A percentile compares a stretch with the other conserved stretches of the same genome.
phyloP scores from a whole-genome alignment of 805 yeast species.

The Monosporozyma servazzii region DNA sequence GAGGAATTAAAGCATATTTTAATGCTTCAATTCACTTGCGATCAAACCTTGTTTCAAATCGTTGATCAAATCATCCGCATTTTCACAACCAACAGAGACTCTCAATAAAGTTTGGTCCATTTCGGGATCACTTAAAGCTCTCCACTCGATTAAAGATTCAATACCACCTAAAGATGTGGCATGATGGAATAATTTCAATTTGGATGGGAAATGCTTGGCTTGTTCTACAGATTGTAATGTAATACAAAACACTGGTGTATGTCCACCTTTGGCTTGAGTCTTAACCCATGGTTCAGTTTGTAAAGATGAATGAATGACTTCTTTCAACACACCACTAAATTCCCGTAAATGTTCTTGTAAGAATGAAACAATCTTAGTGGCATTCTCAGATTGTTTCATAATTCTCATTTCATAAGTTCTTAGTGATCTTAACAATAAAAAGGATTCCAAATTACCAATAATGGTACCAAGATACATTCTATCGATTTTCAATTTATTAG shows the following conservation, averaged over 20 bases:
- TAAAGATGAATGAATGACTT: conserved; percentile 63
- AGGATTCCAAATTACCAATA: conserved; percentile 69
- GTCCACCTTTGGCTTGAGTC: conserved; percentile 57
- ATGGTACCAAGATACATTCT: conserved; percentile 70
- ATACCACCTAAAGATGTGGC: conserved; percentile 92
- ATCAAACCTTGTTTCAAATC: conserved; percentile 63
- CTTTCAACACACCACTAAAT: conserved; percentile 38
- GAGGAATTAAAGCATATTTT: neutral
- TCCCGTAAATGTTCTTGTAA: conserved; percentile 41
- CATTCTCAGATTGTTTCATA: conserved; percentile 53
- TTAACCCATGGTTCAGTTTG: conserved; percentile 63
- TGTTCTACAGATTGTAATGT: conserved; percentile 39
- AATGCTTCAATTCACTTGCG: neutral
- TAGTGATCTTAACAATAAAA: conserved; percentile 64
- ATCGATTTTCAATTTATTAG: conserved; percentile 44
- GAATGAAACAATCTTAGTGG: conserved; percentile 50
- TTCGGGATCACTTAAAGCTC: conserved; percentile 58
- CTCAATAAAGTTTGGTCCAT: conserved; percentile 55
- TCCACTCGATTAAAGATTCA: conserved; percentile 87
- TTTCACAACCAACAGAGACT: conserved; percentile 74
- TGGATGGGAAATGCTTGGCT: conserved; percentile 58
- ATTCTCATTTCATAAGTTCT: conserved; percentile 75
- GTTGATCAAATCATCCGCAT: conserved; percentile 60
- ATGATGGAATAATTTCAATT: conserved; percentile 66
- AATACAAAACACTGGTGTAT: conserved; percentile 70